These are phyloP conservation scores for Aspergillus affinis DNA, from an alignment of 495 filamentous ascomycete genomes.

Conservation along the genomic window DNA sequence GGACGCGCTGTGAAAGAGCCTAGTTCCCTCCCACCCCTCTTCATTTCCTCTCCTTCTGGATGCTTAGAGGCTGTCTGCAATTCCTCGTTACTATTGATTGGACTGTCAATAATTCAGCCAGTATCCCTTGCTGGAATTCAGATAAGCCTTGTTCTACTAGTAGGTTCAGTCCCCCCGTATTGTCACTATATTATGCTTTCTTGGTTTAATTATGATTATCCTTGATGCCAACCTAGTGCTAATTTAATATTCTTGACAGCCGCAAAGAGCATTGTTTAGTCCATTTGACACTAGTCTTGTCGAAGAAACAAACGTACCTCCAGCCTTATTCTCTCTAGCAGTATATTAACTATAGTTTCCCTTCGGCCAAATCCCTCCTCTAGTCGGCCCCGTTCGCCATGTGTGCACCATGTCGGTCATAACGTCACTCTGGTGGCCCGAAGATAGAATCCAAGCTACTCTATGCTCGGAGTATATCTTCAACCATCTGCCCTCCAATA, in stretches of 20 bases:
- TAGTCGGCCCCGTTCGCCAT: no score
- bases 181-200: constrained; percentile 4
- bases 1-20: background rate
- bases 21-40: background rate
- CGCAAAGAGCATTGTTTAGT: background rate
- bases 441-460: constrained; percentile 70
- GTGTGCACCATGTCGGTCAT: constrained; percentile 29
- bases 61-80: background rate
- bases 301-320: background rate
- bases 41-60: background rate
- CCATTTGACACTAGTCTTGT: background rate
- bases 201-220: constrained; percentile 6
- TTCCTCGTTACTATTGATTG: constrained; percentile 17
- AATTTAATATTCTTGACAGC: constrained; percentile 8
- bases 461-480: constrained; percentile 70
- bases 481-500: constrained; percentile 62
- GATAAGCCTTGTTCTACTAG: constrained; percentile 34
- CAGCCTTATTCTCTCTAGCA: constrained; percentile 9
- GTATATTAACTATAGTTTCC: constrained; percentile 9
- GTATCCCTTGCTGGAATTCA: constrained; percentile 28
- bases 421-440: constrained; percentile 73
- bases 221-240: constrained; percentile 3
- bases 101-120: constrained; percentile 14
- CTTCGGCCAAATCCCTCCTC: no score
- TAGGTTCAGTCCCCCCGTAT: constrained; percentile 2